Evolutionary conservation across 495 filamentous ascomycete species (phyloP), one percentile per base, ranked within the genome.

Genomic region (Melanomma pulvis-pyrius): DNA sequence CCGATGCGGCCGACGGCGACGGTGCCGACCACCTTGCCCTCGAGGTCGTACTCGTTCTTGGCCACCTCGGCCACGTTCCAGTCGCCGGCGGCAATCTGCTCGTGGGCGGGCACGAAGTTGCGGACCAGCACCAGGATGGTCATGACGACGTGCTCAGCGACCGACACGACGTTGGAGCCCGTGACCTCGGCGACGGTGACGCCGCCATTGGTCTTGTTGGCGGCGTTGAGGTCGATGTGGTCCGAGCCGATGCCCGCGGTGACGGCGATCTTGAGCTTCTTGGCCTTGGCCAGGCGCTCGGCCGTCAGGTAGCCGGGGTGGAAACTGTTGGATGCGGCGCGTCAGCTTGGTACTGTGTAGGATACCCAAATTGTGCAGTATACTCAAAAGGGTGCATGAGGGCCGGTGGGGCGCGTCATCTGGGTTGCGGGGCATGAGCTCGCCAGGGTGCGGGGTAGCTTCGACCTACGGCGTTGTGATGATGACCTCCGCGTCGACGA

Each of bases 211-310:
- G 93, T 97, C 82, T 88, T 90, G 89, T 98, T 98, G 74, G 94
- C 94, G 52, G 90, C 93, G 76, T 97, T 87, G 44, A 98, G 87
- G 82, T 98, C 94, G 74, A 98, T 89, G 79, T 98, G 94, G 80
- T 98, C 94, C 46, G 93, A 97, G 61, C 94, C 94, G 76, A 98
- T 96, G 82, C 94, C 94, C 67, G 94, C 94, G 46, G 94, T 98
- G 79, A 98, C 79, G 72, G 93, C 93, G 60, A 79, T 82, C 86
- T 97, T 98, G 73, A 98, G 90, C 39, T 98, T 97, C 90, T 98
- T 97, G 67, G 94, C 94, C 82, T 94, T 96, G 69, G 91, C 91
- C 65, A 98, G 87, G 74, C 94, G 93, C 79, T 98, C 94, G 47
- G 92, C 92, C 54, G 91, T 97, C 50, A 98, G 88, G 84, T 98